Conservation (phyloP, 495 filamentous ascomycete genomes). For the Daldinia decipiens region DNA sequence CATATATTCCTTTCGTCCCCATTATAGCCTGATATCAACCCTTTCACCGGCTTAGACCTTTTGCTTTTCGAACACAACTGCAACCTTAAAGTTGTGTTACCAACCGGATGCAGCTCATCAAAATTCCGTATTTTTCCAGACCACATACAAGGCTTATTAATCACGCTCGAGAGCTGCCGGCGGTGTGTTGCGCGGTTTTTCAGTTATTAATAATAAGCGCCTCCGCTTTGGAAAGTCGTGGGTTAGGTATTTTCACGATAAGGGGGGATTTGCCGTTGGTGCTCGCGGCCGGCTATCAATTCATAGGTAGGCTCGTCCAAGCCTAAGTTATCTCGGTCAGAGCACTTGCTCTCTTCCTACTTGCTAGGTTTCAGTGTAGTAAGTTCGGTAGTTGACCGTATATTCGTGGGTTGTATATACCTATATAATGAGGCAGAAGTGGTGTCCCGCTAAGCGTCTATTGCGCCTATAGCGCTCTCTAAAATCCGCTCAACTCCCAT, state of each 20-base stretch:
- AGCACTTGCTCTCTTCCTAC: neutral
- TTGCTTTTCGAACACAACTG: slow-evolving; percentile 13
- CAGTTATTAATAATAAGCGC: slow-evolving; percentile 9
- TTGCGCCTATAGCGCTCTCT: neutral
- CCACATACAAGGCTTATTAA: neutral
- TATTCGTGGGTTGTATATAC: neutral
- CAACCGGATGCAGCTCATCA: slow-evolving; percentile 32
- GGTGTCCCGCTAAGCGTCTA: neutral
- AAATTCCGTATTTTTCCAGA: slow-evolving; percentile 34
- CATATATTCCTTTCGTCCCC: slow-evolving; percentile 14
- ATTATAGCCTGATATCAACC: slow-evolving; percentile 31
- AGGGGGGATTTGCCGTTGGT: neutral
- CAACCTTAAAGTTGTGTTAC: slow-evolving; percentile 26
- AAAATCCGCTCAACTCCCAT: neutral
- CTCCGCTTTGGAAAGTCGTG: slow-evolving; percentile 11
- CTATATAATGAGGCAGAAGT: neutral
- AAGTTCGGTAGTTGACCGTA: neutral
- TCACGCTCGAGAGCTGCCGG: slow-evolving; percentile 12
- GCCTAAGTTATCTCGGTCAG: neutral
- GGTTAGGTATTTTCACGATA: neutral
- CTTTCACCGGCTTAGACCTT: slow-evolving; percentile 9
- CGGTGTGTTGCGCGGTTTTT: neutral
- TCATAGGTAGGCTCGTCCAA: neutral
- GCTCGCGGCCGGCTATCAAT: neutral
- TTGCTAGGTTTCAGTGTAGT: neutral